Percentiles rank a stretch among this genome's conserved stretches.
phyloP scores from a whole-genome alignment of 495 filamentous ascomycete species.

The Tuber brumale region DNA sequence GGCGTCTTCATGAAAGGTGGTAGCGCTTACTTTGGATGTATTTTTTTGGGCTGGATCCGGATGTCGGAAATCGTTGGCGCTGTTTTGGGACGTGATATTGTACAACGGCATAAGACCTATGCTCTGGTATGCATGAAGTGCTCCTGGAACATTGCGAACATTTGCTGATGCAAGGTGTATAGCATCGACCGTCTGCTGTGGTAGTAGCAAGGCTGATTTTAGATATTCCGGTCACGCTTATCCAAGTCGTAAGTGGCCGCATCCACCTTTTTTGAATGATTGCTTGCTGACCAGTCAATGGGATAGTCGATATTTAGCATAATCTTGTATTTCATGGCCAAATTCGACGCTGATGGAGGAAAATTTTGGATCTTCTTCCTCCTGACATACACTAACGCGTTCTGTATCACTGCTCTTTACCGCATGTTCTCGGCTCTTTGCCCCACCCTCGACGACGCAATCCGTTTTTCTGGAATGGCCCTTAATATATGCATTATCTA shows the following conservation, averaged over 20 bases:
- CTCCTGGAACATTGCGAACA: background rate
- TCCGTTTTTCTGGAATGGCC: constrained; percentile 62
- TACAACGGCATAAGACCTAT: constrained; percentile 61
- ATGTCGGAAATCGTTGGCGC: constrained; percentile 65
- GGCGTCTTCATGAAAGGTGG: constrained; percentile 66
- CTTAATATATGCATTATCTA: constrained; percentile 50
- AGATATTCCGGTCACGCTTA: constrained; percentile 61
- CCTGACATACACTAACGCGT: constrained; percentile 48
- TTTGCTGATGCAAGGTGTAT: background rate
- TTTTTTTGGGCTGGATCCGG: constrained; percentile 67
- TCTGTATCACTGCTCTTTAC: constrained; percentile 63
- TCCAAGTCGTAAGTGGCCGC: constrained; percentile 48
- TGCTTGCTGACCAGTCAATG: background rate
- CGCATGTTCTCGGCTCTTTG: constrained; percentile 71
- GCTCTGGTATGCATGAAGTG: constrained; percentile 49
- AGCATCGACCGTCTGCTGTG: constrained; percentile 65
- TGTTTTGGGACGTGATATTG: constrained; percentile 57
- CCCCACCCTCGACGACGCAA: constrained; percentile 65
- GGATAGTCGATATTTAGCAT: constrained; percentile 51
- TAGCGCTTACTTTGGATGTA: constrained; percentile 63
- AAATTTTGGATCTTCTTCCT: constrained; percentile 58
- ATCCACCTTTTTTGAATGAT: background rate
- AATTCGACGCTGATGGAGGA: constrained; percentile 56
- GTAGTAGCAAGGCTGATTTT: constrained; percentile 59
- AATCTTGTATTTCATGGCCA: constrained; percentile 63